phyloP scores from a whole-genome alignment of 164 flowering plant genomes.

The Piper betle region DNA sequence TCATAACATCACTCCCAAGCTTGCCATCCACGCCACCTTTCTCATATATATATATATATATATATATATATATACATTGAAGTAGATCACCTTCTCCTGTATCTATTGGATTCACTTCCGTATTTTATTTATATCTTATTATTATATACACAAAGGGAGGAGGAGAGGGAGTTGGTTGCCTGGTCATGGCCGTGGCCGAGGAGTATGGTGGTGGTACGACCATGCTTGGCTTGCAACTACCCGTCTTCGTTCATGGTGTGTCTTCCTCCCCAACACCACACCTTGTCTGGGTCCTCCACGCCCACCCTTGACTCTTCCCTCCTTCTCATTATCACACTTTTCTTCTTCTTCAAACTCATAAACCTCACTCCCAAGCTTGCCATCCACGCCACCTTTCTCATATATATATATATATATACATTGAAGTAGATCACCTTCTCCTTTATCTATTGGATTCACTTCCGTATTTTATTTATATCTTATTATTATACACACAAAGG shows the following conservation, averaged over 20 bases:
- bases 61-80: too few species aligned
- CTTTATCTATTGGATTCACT: too few species aligned
- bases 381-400: background rate
- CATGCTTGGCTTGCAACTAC: slow-evolving; percentile 16
- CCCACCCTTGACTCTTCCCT: background rate
- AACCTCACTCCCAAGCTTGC: background rate
- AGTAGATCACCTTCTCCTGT: too few species aligned
- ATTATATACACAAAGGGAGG: too few species aligned
- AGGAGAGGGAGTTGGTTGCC: too few species aligned
- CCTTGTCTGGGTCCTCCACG: background rate
- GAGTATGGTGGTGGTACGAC: slow-evolving; percentile 4
- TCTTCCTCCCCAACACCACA: background rate
- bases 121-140: too few species aligned
- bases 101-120: too few species aligned
- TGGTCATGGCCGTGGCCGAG: background rate
- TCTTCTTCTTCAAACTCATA: background rate
- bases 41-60: background rate
- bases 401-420: background rate
- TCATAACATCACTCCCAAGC: background rate
- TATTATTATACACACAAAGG: too few species aligned
- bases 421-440: background rate
- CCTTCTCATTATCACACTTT: background rate
- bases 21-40: background rate
- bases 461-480: too few species aligned
- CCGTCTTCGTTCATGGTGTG: background rate